Evolutionary conservation across 2,329 filamentous ascomycete species (phyloP).

Genomic region (Cordyceps farinosa): DNA sequence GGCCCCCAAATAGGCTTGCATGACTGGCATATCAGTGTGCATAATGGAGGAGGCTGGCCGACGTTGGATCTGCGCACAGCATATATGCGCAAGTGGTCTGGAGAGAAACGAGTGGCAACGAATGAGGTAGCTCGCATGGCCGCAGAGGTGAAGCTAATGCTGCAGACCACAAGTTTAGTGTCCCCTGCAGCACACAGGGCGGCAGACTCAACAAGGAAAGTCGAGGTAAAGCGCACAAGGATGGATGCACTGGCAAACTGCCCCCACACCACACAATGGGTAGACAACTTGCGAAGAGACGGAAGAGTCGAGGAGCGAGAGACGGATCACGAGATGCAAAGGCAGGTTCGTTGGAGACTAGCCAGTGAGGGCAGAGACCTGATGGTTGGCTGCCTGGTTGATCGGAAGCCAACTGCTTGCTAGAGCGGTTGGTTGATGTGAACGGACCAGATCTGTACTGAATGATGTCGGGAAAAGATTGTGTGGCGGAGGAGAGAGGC

Average conservation of each 20-base stretch:
- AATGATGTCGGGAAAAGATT: background rate
- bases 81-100: background rate
- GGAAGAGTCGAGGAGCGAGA: background rate
- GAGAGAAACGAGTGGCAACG: background rate
- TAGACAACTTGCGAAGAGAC: background rate
- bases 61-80: constrained; percentile 1
- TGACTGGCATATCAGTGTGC: constrained; percentile 10
- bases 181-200: background rate
- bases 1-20: constrained; percentile 6
- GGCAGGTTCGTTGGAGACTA: background rate
- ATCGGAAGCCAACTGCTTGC: background rate
- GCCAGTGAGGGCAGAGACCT: background rate
- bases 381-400: background rate
- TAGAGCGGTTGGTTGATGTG: background rate
- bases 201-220: background rate
- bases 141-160: constrained; percentile 3
- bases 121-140: background rate
- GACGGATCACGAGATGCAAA: background rate
- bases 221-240: background rate
- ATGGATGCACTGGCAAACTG: background rate
- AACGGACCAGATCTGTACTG: background rate
- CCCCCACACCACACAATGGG: background rate
- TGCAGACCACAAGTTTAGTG: constrained; percentile 7
- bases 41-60: constrained; percentile 8
- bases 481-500: background rate